A percentile compares a stretch with the other conserved stretches of the same genome.
Conservation (phyloP, 106 monocot genomes). For the Dendrobium nobile region DNA sequence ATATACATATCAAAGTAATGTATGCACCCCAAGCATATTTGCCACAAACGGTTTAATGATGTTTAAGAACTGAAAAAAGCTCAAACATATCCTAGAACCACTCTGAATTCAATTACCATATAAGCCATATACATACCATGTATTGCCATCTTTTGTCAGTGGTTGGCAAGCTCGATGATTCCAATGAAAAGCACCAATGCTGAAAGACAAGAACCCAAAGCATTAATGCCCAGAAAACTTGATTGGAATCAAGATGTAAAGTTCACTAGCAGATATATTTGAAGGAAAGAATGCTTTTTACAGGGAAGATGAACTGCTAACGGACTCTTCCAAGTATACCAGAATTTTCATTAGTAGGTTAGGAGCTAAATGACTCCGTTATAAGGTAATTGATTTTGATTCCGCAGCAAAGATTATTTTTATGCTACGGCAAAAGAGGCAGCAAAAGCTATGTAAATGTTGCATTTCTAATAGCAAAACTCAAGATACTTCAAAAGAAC, state of each 20-base stretch:
- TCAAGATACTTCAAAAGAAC: too few relatives aligned
- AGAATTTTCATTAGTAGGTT: neutral
- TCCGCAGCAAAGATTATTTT: too few relatives aligned
- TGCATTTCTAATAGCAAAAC: too few relatives aligned
- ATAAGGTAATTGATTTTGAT: neutral
- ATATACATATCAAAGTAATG: neutral
- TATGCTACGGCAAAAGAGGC: too few relatives aligned
- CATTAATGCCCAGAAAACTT: neutral
- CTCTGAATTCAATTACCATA: neutral
- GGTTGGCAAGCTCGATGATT: slow-evolving; percentile 60
- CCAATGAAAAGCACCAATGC: slow-evolving; percentile 92
- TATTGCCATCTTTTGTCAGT: slow-evolving; percentile 14
- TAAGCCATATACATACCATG: slow-evolving; percentile 24
- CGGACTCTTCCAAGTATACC: neutral
- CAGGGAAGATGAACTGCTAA: neutral
- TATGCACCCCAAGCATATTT: neutral
- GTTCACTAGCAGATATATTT: neutral
- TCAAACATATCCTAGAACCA: neutral
- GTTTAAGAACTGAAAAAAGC: neutral
- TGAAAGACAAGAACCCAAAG: slow-evolving; percentile 21
- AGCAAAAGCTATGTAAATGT: too few relatives aligned
- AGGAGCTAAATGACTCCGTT: neutral
- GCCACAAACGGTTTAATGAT: neutral
- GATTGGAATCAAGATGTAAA: neutral
- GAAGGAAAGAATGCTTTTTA: neutral